Percentiles rank a stretch among this genome's conserved stretches.
Evolutionary conservation across 805 yeast genomes (phyloP).

Genomic region (Zygosaccharomyces pseudorouxii): DNA sequence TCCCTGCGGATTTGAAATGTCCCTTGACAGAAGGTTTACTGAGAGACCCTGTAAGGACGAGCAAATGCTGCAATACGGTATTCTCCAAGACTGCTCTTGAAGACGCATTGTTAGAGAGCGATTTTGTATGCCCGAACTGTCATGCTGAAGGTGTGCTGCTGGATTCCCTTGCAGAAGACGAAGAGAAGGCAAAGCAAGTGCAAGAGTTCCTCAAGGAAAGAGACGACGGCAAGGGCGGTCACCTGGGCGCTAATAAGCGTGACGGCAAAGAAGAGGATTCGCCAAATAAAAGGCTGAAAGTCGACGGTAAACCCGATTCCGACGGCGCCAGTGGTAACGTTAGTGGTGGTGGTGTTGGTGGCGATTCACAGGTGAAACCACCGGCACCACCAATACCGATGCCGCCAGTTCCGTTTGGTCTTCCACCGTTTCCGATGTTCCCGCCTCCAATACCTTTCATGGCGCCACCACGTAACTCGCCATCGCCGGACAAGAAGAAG

Average conservation of each 20-base stretch:
- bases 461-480: slow-evolving; percentile 2
- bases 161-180: slow-evolving; percentile 63
- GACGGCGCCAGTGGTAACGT: neutral
- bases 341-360: neutral
- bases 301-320: slow-evolving; percentile 10
- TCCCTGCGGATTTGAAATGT: slow-evolving; percentile 60
- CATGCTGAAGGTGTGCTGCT: slow-evolving; percentile 64
- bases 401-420: slow-evolving; percentile 32
- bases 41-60: slow-evolving; percentile 66
- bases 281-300: slow-evolving; percentile 3
- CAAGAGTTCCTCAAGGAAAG: slow-evolving; percentile 44
- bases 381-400: neutral
- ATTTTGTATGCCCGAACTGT: slow-evolving; percentile 90
- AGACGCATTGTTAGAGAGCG: slow-evolving; percentile 65
- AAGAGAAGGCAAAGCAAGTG: slow-evolving; percentile 53
- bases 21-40: slow-evolving; percentile 65
- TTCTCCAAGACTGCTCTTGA: slow-evolving; percentile 63
- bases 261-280: slow-evolving; percentile 9
- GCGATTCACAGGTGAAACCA: neutral
- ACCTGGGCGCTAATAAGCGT: slow-evolving; percentile 10
- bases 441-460: slow-evolving; percentile 36
- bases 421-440: slow-evolving; percentile 37
- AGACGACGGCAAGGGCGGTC: slow-evolving; percentile 18
- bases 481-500: slow-evolving; percentile 4
- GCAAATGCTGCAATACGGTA: slow-evolving; percentile 66